These are phyloP conservation scores for Calonectria honghensis DNA, from an alignment of 2,329 filamentous ascomycete genomes.

Conservation along the genomic window DNA sequence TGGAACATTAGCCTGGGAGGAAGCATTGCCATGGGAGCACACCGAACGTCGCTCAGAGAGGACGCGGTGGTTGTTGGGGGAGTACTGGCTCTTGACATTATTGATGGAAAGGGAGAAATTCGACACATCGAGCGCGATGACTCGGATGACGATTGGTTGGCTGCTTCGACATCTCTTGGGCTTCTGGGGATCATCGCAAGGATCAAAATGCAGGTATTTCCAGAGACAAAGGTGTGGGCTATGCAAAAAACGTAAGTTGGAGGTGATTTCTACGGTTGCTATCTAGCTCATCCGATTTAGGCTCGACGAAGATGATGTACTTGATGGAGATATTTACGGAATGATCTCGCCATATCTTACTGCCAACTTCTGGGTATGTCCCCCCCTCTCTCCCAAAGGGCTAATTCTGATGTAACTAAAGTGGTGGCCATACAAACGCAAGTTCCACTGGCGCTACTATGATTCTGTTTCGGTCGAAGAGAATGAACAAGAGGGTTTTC, in stretches of 20 bases:
- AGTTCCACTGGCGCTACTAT: conserved; percentile 73
- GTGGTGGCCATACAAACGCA: conserved; percentile 72
- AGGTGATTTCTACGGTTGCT: background rate
- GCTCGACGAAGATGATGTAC: conserved; percentile 67
- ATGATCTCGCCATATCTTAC: conserved; percentile 71
- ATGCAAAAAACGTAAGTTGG: conserved; percentile 67
- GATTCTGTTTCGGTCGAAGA: conserved; percentile 64
- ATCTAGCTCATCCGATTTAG: conserved; percentile 48
- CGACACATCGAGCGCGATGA: conserved; percentile 65
- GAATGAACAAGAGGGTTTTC: conserved; percentile 68
- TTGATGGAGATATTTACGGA: conserved; percentile 69
- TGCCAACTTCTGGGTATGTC: conserved; percentile 69
- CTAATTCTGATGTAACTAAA: conserved; percentile 48
- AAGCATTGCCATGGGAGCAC: conserved; percentile 71
- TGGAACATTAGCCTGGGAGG: conserved; percentile 73
- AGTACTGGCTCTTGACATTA: conserved; percentile 68
- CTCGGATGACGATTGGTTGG: conserved; percentile 68
- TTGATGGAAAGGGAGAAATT: conserved; percentile 67
- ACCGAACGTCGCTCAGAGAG: conserved; percentile 68
- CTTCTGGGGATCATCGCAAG: conserved; percentile 68
- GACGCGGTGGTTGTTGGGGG: conserved; percentile 71
- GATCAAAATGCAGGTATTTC: conserved; percentile 70
- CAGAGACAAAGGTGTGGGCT: conserved; percentile 71
- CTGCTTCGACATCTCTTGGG: conserved; percentile 70
- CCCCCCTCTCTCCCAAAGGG: background rate